phyloP scores from a whole-genome alignment of 129 eudicot genomes.

The Saposhnikovia divaricata region DNA sequence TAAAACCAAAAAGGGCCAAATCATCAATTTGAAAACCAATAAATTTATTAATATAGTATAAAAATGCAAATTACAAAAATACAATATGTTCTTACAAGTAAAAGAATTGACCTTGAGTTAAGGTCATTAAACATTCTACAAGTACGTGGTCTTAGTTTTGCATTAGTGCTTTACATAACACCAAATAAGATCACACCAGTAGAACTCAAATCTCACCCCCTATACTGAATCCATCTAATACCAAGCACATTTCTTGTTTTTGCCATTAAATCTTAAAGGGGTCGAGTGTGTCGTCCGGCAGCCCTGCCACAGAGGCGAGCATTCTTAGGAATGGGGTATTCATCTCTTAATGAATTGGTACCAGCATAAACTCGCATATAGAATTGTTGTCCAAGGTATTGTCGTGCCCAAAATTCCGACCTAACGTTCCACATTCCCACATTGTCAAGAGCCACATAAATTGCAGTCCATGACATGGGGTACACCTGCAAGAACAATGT shows the following conservation, averaged over 20 bases:
- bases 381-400: slow-evolving; percentile 79
- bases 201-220: not conserved
- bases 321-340: slow-evolving; percentile 79
- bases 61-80: not conserved
- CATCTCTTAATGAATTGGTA: slow-evolving; percentile 76
- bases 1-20: no score
- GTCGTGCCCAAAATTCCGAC: slow-evolving; percentile 92
- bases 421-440: slow-evolving; percentile 96
- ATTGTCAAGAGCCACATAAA: slow-evolving; percentile 70
- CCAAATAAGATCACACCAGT: slow-evolving; percentile 17
- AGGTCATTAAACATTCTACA: slow-evolving; percentile 45
- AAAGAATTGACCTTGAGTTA: slow-evolving; percentile 76
- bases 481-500: slow-evolving; percentile 50
- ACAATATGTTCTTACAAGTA: slow-evolving; percentile 9
- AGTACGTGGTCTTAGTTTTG: slow-evolving; percentile 7
- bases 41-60: slow-evolving; percentile 11
- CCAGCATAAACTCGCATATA: slow-evolving; percentile 75
- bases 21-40: slow-evolving; percentile 5
- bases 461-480: slow-evolving; percentile 84
- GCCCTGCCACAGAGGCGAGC: slow-evolving; percentile 89
- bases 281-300: slow-evolving; percentile 61
- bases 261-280: slow-evolving; percentile 27
- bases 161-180: slow-evolving; percentile 24
- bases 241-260: not conserved
- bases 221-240: slow-evolving; percentile 16